A percentile compares a stretch with the other conserved stretches of the same genome.
phyloP scores from a whole-genome alignment of 768 basidiomycete genomes.

The Tylopilus subfusipes region DNA sequence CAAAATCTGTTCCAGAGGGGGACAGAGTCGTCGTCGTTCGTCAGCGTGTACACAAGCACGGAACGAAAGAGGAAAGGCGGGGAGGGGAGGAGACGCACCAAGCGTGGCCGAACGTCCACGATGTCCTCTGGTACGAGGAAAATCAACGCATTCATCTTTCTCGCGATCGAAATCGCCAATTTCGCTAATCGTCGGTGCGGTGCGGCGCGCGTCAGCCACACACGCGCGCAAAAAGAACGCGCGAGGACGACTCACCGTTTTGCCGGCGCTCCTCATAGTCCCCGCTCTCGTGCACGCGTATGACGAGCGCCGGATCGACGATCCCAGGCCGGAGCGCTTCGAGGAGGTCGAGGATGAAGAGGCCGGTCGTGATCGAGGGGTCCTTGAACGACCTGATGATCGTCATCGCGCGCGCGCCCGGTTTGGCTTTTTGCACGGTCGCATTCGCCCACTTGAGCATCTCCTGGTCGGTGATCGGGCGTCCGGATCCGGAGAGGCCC shows the following conservation, averaged over 20 bases:
- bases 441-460: conserved; percentile 96
- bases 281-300: conserved; percentile 54
- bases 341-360: conserved; percentile 92
- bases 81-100: conserved; percentile 50
- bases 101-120: conserved; percentile 86
- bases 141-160: conserved; percentile 94
- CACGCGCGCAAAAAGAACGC: background rate
- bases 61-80: too few relatives aligned
- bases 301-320: conserved; percentile 83
- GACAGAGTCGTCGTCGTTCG: too few relatives aligned
- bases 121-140: conserved; percentile 98
- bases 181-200: conserved; percentile 72
- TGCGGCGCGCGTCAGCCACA: background rate
- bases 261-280: conserved; percentile 85
- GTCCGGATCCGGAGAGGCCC: conserved; percentile 64
- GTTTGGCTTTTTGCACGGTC: conserved; percentile 71
- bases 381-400: conserved; percentile 97
- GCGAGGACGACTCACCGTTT: conserved; percentile 62
- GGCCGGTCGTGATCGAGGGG: conserved; percentile 77
- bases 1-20: conserved; percentile 58
- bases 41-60: too few relatives aligned
- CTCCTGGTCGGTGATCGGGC: conserved; percentile 85
- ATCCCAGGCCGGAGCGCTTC: conserved; percentile 92
- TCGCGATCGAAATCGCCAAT: conserved; percentile 96
- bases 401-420: conserved; percentile 52